Base-by-base conservation (phyloP, 1,284 basidiomycete species). In the Entoloma clypeatum region DNA sequence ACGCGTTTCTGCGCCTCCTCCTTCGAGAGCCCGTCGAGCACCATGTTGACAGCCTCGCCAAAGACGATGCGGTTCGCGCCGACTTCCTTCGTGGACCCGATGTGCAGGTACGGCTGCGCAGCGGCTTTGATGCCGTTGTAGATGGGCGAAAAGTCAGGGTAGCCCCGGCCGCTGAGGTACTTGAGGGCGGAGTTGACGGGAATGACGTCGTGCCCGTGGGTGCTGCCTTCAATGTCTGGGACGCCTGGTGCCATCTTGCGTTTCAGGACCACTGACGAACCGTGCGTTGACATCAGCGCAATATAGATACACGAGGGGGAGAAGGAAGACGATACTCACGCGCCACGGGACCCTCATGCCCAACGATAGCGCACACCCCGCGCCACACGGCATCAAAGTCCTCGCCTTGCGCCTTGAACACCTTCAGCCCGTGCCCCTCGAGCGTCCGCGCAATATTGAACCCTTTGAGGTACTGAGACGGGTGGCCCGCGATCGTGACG, bases 401-500 rank as follows among this genome's bases (percentile, higher is more conserved):
- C 62, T 91, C 89, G 28, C 88, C 88, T 40, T 87, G 63, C 27
- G 78, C 81, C 2, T 71, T 75, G 49, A 83, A 48, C 21, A 89
- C 82, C 62, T 83, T 83, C 49, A 91, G 69, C 3, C 88, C 88
- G 49, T 91, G 88, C 3, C 89, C 88, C 47, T 75, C 67, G 22
- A 92, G 74, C 0, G 87, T 90, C 69, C 81, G 79, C 19, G 62
- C 58, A 31, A 90, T 59, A 39, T 79, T 71, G 63, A 79, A 92
- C 16, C 88, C 88, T 57, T 81, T 81, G 52, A 91, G 73, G 58
- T 92, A 92, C 43, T 88, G 63, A 11, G 85, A 88, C 2, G 88
- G 89, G 57, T 92, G 88, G 0, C 86, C 87, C 21, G 87, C 81
- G 46, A 91, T 91, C 6, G 87, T 91, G 49, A 91, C 87, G 57